Base-by-base conservation (phyloP, 106 monocot species). In the Acorus calamus region DNA sequence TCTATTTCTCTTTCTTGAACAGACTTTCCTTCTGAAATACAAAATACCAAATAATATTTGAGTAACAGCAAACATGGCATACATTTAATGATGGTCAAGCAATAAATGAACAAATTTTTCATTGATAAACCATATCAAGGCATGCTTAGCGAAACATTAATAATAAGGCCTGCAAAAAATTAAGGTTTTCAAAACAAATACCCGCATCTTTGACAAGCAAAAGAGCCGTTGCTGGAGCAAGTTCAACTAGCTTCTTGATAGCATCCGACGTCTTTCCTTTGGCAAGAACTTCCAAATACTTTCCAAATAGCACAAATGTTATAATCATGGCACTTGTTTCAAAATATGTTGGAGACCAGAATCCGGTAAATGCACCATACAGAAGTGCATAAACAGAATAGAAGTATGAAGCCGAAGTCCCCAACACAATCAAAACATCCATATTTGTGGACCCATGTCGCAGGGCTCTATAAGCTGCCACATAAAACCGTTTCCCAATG, bases 251-350 rank as follows among this genome's bases (percentile, higher is more conserved):
- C 77, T 92, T 99, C 74, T 88, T 92, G 44, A 99, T 99, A 61
- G 98, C 92, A 68, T 92, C 87, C 50, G 91, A 92, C 54, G 92
- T 99, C 61, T 79, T 88, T 41, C 98, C 98, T 71, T 99, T 99
- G 42, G 98, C 98, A 61, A 99, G 48, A 69, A 83, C 85, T 82
- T 99, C 98, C 64, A 99, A 69, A 74, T 88, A 99, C 62, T 99
- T 99, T 7, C 98, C 98, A 62, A 99, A 77, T 59, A 99, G 63
- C 46, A 99, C 92, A 81, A 99, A 92, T 47, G 98, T 92, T 71
- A 99, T 92, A 59, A 99, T 77, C 98, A 99, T 99, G 42, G 92
- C 80, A 78, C 88, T 92, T 28, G 92, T 99, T 73, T 92, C 98
- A 82, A 99, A 99, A 76, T 92, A 92, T 68, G 83, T 75, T 8